phyloP scores from a whole-genome alignment of 2,329 filamentous ascomycete species.

The Cercospora berteroae region DNA sequence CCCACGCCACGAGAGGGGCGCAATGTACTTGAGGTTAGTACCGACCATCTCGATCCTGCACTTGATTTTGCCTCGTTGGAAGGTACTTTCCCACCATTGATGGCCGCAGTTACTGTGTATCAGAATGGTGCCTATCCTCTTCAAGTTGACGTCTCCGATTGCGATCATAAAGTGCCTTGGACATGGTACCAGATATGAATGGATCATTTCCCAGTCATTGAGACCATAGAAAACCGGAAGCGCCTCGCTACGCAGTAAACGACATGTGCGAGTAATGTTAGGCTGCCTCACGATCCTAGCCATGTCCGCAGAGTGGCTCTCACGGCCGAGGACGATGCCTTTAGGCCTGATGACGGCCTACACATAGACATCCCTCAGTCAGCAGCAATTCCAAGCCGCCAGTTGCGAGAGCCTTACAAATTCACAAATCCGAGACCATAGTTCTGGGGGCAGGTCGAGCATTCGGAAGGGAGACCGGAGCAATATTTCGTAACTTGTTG shows the following conservation, averaged over 20 bases:
- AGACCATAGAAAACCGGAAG: slow-evolving; percentile 19
- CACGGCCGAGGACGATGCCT: slow-evolving; percentile 16
- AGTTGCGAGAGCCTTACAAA: background rate
- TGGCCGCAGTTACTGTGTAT: slow-evolving; percentile 13
- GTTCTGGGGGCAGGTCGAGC: slow-evolving; percentile 27
- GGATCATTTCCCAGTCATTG: slow-evolving; percentile 20
- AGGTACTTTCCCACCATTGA: slow-evolving; percentile 9
- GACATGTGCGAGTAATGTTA: slow-evolving; percentile 19
- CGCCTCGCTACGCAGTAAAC: slow-evolving; percentile 14
- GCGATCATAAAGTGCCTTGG: slow-evolving; percentile 18
- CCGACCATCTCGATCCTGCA: slow-evolving; percentile 6
- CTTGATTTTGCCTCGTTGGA: slow-evolving; percentile 1
- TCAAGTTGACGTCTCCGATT: slow-evolving; percentile 10
- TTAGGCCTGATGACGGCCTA: slow-evolving; percentile 14
- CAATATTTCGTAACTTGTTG: slow-evolving; percentile 6
- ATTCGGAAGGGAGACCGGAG: slow-evolving; percentile 19
- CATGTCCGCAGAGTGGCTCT: slow-evolving; percentile 10
- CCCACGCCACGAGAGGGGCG: background rate
- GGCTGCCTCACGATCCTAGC: slow-evolving; percentile 17
- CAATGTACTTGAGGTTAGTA: background rate
- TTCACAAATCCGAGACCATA: slow-evolving; percentile 18
- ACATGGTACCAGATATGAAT: slow-evolving; percentile 17
- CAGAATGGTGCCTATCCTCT: slow-evolving; percentile 11
- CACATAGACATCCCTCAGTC: background rate
- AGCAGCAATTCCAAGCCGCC: background rate